Conservation (phyloP, 768 basidiomycete genomes). For the Psilocybe sp. region DNA sequence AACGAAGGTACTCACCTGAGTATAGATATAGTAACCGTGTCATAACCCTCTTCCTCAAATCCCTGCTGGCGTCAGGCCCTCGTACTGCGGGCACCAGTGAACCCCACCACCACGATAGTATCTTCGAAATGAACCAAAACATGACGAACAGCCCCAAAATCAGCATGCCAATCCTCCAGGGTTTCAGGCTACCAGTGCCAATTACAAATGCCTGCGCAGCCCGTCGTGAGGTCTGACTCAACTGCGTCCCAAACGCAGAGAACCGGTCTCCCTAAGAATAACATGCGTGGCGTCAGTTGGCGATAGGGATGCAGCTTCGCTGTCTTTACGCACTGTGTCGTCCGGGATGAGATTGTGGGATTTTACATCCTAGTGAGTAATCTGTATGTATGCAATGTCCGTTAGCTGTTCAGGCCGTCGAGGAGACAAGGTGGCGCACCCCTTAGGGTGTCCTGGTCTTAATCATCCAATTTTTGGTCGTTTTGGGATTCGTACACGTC, state of each 20-base stretch:
- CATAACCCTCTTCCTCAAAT: too few relatives aligned
- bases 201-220: conserved; percentile 76
- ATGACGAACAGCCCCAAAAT: conserved; percentile 52
- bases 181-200: conserved; percentile 61
- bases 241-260: conserved; percentile 56
- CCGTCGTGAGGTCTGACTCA: conserved; percentile 66
- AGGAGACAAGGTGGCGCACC: conserved; percentile 36
- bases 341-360: conserved; percentile 78
- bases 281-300: background rate
- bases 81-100: conserved; percentile 3
- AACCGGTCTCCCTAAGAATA: conserved; percentile 67
- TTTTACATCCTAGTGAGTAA: conserved; percentile 85
- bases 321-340: conserved; percentile 53
- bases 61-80: too few relatives aligned
- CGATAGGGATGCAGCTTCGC: background rate
- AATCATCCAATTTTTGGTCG: conserved; percentile 76
- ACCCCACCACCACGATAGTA: conserved; percentile 48
- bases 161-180: conserved; percentile 64
- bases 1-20: too few relatives aligned
- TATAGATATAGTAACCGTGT: too few relatives aligned
- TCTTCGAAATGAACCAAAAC: conserved; percentile 54
- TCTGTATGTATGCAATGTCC: conserved; percentile 39
- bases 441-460: conserved; percentile 80
- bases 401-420: background rate
- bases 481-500: conserved; percentile 84